These are phyloP conservation scores for Lasiosphaeriaceae sp. DNA, from an alignment of 495 filamentous ascomycete species.

Conservation along the genomic window DNA sequence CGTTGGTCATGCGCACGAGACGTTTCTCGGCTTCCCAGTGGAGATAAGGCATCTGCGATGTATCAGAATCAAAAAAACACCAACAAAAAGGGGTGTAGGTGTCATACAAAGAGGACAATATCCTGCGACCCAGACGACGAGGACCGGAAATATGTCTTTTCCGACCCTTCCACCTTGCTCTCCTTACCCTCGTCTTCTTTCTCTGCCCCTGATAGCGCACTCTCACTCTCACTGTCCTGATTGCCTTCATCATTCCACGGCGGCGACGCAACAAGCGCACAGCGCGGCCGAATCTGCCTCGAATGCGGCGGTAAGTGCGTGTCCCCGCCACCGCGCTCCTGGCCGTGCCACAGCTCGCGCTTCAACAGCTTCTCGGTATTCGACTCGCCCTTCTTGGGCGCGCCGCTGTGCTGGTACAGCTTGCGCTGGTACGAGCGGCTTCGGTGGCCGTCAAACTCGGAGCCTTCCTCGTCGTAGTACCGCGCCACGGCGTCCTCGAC, in stretches of 20 bases:
- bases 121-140: slow-evolving; percentile 11
- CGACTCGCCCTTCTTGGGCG: slow-evolving; percentile 17
- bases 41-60: slow-evolving; percentile 22
- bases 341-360: slow-evolving; percentile 26
- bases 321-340: slow-evolving; percentile 20
- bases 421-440: slow-evolving; percentile 11
- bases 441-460: slow-evolving; percentile 11
- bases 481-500: slow-evolving; percentile 23
- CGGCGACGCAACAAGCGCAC: slow-evolving; percentile 20
- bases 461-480: slow-evolving; percentile 23
- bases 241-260: background rate
- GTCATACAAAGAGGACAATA: slow-evolving; percentile 20
- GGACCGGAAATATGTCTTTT: slow-evolving; percentile 2
- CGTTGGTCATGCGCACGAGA: slow-evolving; percentile 23
- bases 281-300: slow-evolving; percentile 24
- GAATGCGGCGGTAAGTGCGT: slow-evolving; percentile 22
- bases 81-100: background rate
- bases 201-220: background rate
- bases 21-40: slow-evolving; percentile 27
- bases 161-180: no score
- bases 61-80: background rate
- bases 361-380: slow-evolving; percentile 26
- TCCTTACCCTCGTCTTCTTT: background rate
- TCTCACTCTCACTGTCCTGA: background rate
- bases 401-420: slow-evolving; percentile 11